Conservation (phyloP, 441 rosid species). For the Pelargonium citronellum region DNA sequence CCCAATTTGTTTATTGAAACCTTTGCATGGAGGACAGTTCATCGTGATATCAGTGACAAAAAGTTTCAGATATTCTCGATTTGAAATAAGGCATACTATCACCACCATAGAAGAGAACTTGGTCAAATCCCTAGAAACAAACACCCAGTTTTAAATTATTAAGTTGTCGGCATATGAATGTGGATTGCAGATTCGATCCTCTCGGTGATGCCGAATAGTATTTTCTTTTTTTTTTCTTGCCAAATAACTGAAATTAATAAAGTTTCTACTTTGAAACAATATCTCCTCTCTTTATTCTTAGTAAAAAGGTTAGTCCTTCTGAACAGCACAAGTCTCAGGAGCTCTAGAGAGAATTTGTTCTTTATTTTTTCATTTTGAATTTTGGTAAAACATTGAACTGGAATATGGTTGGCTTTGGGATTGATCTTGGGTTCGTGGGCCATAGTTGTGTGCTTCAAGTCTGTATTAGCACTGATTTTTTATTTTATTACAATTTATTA, state of each 20-base stretch:
- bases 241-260: no score
- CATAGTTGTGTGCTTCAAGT: constrained; percentile 5
- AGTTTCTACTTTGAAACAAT: no score
- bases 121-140: no score
- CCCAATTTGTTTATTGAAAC: not conserved
- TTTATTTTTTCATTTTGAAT: not conserved
- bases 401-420: not conserved
- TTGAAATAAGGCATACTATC: not conserved
- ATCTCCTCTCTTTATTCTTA: no score
- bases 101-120: no score
- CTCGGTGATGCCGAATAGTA: no score
- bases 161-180: no score
- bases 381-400: not conserved
- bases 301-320: not conserved
- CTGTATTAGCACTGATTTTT: not conserved
- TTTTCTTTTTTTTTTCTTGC: no score
- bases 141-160: no score
- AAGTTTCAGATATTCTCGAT: not conserved
- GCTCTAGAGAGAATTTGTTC: not conserved
- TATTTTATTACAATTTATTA: not conserved
- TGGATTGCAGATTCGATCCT: no score
- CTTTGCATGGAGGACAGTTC: not conserved
- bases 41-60: not conserved
- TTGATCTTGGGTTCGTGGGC: not conserved
- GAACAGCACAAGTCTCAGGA: no score